phyloP scores from a whole-genome alignment of 768 basidiomycete species.

The Coprinopsis cinerea region DNA sequence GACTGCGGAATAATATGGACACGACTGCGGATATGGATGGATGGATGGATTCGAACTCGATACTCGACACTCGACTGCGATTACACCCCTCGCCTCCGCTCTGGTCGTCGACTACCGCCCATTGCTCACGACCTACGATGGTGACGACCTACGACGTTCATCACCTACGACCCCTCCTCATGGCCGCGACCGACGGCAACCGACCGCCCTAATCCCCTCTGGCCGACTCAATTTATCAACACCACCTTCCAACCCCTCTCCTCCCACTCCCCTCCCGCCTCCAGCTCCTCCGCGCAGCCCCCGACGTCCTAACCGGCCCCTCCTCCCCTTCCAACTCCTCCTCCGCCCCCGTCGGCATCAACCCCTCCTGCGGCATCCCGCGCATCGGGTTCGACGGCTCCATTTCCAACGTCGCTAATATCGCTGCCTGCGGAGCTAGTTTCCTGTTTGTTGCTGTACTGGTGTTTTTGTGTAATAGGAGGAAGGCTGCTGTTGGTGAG shows the following conservation, averaged over 20 bases:
- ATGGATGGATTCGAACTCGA: too few species aligned
- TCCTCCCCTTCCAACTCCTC: constrained; percentile 39
- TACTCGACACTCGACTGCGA: too few species aligned
- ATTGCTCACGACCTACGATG: too few species aligned
- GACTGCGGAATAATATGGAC: too few species aligned
- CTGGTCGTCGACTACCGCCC: too few species aligned
- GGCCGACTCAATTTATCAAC: neutral
- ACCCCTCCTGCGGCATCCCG: constrained; percentile 74
- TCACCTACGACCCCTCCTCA: too few species aligned
- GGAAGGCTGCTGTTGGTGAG: constrained; percentile 82
- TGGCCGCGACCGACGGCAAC: neutral
- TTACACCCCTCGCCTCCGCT: too few species aligned
- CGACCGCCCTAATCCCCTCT: neutral
- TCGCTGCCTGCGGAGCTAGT: constrained; percentile 73
- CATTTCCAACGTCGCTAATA: constrained; percentile 82
- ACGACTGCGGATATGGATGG: too few species aligned
- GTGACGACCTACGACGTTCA: too few species aligned
- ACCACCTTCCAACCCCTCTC: neutral
- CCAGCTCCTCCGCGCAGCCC: constrained; percentile 34
- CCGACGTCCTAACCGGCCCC: constrained; percentile 27
- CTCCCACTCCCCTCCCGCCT: neutral
- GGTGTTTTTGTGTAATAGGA: constrained; percentile 48
- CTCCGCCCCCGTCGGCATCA: constrained; percentile 76
- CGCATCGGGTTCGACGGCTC: constrained; percentile 51
- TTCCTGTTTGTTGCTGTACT: constrained; percentile 55